Evolutionary conservation across 2,329 filamentous ascomycete species (phyloP), one percentile per base, ranked within the genome.

Genomic region (Cadophora sp.): DNA sequence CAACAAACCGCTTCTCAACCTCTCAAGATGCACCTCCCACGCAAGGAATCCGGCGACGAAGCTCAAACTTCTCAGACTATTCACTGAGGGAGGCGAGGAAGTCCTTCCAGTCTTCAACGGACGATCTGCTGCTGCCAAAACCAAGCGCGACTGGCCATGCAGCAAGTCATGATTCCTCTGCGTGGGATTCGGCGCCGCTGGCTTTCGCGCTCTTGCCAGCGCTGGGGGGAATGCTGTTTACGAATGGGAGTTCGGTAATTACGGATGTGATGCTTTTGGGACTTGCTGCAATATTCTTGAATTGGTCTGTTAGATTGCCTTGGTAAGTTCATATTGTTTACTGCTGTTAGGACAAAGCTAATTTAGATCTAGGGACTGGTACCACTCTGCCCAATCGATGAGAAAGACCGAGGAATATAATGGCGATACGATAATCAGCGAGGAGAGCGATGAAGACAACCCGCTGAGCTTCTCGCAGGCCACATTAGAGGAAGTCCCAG

Each of bases 251-350:
- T 73, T 87, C 90, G 0, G 85, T 97, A 68, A 88, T 94, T 64
- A 97, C 94, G 0, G 95, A 98, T 78, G 80, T 97, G 33, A 90
- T 96, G 73, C 83, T 98, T 41, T 81, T 98, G 39, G 88, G 86
- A 2, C 79, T 98, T 68, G 92, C 92, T 1, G 92, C 91, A 4
- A 85, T 97, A 53, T 96, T 97, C 75, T 82, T 98, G 69, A 94
- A 97, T 77, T 97, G 94, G 93, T 94, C 92, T 59, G 91, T 97
- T 51, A 90, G 93, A 65, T 83, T 96, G 72, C 95, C 95, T 73
- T 98, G 95, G 94, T 94, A 82, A 77, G 85, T 67, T 45, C 3
- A 5, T 22, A 11, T 27, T 16, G 20, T 53, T 30, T 53, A 45
- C 14, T 27, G 16, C 33, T 36, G 36, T 30, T 36, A n/a, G 16